Base-by-base conservation (phyloP, 2,329 filamentous ascomycete species). In the Xylaria sp. region DNA sequence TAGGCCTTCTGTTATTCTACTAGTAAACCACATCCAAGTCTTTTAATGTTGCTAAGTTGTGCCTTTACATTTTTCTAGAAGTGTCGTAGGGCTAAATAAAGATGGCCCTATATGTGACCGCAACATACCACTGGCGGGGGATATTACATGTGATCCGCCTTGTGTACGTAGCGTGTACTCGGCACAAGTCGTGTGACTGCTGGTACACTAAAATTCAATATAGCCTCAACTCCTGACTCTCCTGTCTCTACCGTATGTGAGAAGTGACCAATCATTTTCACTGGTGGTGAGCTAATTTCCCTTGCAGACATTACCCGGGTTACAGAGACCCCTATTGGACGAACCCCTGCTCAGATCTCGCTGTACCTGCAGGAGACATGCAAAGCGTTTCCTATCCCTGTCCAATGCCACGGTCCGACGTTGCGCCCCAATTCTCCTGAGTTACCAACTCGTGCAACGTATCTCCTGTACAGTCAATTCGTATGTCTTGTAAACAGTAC, bases 341-440 rank as follows among this genome's bases (percentile, higher is more conserved):
- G 4, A 31, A 56, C 39, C 66, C 66, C 54, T 68, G 63, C 36
- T 56, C 58, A 49, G 66, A 68, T 68, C 66, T 62, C 22, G 59
- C 22, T 66, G 66, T 68, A 66, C 66, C 66, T 68, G 66, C 66
- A 68, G 44, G 38, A 68, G 59, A 42, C 63, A 36, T 62, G 58
- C 51, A 65, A 20, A 56, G 38, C 58, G 54, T 65, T 20, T 39
- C 22, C 27, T 47, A 49, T 25, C 58, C 58, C 31, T 7, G 51
- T 61, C 58, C 27, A 61, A 45, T 55, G 25, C 38, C 49, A 57
- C 45, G 11, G 62, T 60, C 39, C 17, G 60, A 39, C 53, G 27
- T 44, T 15, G 25, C 17, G 45, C 45, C 49, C 29, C 29, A 31
- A n/a, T 51, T 51, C 49, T 51, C 49, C 49, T 51, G 49, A 50